Base-by-base conservation (phyloP, 106 monocot species). In the Allium sativum region DNA sequence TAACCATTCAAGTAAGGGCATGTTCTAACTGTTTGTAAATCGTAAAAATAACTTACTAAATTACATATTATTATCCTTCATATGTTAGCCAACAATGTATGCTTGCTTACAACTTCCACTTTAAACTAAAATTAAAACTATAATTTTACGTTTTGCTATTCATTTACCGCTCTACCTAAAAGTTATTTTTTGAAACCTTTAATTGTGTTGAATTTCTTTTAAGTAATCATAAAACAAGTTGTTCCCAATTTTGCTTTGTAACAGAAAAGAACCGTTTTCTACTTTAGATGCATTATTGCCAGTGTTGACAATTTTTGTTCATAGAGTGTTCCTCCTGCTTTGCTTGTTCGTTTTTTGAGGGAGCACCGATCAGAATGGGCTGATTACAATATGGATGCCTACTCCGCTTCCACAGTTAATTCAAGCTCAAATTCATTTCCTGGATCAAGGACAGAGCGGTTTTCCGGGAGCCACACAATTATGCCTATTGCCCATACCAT, bases 311-410 rank as follows among this genome's bases (percentile, higher is more conserved):
- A 54, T 12, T 74, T 48, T 51, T 7, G 7, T 52, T 71, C 58
- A 19, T 69, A 93, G 94, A 78, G 83, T 74, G 89, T 94, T 20
- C 74, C 89, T 52, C 83, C 94, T 57, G 83, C 77, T 42, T 74
- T 84, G 48, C 69, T 94, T 13, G 78, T 94, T 45, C 78, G 82
- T 15, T 94, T 90, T 65, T 58, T 94, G 69, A 83, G 94, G 73
- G 89, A 90, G 62, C 94, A 94, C 19, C 89, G 94, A 18, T 94
- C 94, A 3, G 86, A 90, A 64, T 94, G 94, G 94, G 94, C 94
- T 8, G 94, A 94, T 72, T 83, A 77, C 53, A 81, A 77, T 42
- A 68, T 89, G 12, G 94, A 94, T 75, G 86, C 86, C 20, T 94
- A 83, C 68, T 72, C 79, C 52, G 79, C 86, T 55, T 56, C 86